A percentile compares a stretch with the other conserved stretches of the same genome.
phyloP scores from a whole-genome alignment of 192 early-diverging fungal genomes.

The Helicostylum pulchrum region DNA sequence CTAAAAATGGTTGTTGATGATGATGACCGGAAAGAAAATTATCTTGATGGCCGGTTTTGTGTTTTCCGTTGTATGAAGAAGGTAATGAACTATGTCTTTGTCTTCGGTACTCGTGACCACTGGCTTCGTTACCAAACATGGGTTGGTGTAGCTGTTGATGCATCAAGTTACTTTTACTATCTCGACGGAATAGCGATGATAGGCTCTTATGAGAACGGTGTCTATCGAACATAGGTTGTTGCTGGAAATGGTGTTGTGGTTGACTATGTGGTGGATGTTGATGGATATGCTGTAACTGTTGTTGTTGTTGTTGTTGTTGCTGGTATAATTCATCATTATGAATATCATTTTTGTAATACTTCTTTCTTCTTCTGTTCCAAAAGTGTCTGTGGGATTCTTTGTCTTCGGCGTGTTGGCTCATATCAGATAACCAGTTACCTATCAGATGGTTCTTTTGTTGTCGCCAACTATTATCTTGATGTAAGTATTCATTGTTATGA shows the following conservation, averaged over 20 bases:
- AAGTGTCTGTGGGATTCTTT: no score
- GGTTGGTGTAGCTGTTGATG: no score
- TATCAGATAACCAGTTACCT: slow-evolving; percentile 10
- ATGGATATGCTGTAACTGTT: background rate
- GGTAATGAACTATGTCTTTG: no score
- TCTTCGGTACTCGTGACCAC: no score
- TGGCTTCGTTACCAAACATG: no score
- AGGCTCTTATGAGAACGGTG: no score
- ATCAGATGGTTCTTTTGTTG: background rate
- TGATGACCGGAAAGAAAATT: background rate
- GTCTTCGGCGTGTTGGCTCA: background rate
- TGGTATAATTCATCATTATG: background rate
- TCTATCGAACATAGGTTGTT: no score
- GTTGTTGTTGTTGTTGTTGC: background rate
- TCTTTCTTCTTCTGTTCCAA: no score
- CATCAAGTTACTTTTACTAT: no score
- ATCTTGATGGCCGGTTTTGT: background rate
- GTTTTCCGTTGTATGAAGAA: background rate
- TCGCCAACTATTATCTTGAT: background rate
- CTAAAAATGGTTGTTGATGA: background rate
- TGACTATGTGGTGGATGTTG: no score
- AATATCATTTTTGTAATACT: background rate
- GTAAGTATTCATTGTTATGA: slow-evolving; percentile 1
- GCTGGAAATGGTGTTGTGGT: no score
- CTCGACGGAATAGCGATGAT: no score